phyloP scores from a whole-genome alignment of 2,329 filamentous ascomycete genomes.

The Pestalotiopsis sp. region DNA sequence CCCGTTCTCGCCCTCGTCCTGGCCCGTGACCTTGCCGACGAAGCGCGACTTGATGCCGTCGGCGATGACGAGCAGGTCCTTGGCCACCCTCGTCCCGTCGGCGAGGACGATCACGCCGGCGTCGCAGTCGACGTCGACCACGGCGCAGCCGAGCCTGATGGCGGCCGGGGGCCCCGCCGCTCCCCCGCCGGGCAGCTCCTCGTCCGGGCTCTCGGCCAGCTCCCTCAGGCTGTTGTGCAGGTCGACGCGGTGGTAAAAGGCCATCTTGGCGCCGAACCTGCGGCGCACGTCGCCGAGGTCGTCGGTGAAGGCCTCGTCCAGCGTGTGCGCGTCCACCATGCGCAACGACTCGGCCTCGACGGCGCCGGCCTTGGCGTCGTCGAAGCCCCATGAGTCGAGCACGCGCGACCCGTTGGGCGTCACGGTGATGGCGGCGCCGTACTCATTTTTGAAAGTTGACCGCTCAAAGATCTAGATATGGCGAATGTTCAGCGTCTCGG shows the following conservation, averaged over 20 bases:
- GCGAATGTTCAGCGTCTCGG: background rate
- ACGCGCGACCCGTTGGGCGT: slow-evolving; percentile 39
- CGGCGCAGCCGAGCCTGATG: slow-evolving; percentile 8
- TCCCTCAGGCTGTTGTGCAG: slow-evolving; percentile 12
- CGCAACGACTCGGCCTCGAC: slow-evolving; percentile 25
- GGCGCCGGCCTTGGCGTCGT: slow-evolving; percentile 29
- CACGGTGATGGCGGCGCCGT: slow-evolving; percentile 41
- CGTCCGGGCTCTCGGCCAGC: slow-evolving; percentile 9
- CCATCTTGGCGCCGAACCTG: slow-evolving; percentile 15
- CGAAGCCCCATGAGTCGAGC: slow-evolving; percentile 38
- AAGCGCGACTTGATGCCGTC: slow-evolving; percentile 24
- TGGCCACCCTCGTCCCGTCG: slow-evolving; percentile 8
- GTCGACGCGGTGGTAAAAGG: slow-evolving; percentile 15
- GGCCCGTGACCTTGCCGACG: slow-evolving; percentile 11
- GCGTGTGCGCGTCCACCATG: slow-evolving; percentile 26
- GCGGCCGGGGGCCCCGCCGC: background rate
- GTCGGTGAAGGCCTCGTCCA: slow-evolving; percentile 19
- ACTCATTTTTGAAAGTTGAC: slow-evolving; percentile 38
- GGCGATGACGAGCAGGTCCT: slow-evolving; percentile 32
- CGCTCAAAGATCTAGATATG: slow-evolving; percentile 35
- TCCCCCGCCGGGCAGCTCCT: background rate
- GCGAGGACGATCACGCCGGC: slow-evolving; percentile 6
- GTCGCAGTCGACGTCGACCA: slow-evolving; percentile 14
- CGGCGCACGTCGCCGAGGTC: slow-evolving; percentile 2
- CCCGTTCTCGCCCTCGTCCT: background rate